Evolutionary conservation across 2,329 filamentous ascomycete genomes (phyloP).

Genomic region (Cercospora janseana): DNA sequence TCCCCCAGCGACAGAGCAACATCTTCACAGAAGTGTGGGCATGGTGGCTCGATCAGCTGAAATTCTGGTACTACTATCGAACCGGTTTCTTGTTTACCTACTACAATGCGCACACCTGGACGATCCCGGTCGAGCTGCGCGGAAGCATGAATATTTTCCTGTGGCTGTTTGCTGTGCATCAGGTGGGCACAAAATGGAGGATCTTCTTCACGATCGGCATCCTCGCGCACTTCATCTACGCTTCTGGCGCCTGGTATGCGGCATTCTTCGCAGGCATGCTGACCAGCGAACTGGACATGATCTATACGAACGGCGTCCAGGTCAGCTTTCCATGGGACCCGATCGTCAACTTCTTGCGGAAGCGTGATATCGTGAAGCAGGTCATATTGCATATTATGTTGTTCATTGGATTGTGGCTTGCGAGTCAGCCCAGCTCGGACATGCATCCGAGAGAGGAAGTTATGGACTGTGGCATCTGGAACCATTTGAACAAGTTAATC

Average conservation of each 20-base stretch:
- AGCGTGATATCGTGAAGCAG: slow-evolving; percentile 15
- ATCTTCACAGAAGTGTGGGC: slow-evolving; percentile 52
- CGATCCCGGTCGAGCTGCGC: slow-evolving; percentile 61
- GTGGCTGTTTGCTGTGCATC: slow-evolving; percentile 52
- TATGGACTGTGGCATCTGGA: slow-evolving; percentile 28
- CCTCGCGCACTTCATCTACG: slow-evolving; percentile 22
- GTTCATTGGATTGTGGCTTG: slow-evolving; percentile 27
- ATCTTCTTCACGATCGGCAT: slow-evolving; percentile 25
- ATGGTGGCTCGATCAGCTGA: slow-evolving; percentile 58
- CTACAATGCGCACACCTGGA: slow-evolving; percentile 49
- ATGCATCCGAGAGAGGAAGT: slow-evolving; percentile 21
- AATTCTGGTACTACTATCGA: slow-evolving; percentile 65
- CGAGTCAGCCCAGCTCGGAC: slow-evolving; percentile 28
- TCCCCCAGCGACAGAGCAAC: slow-evolving; percentile 37
- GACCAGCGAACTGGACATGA: slow-evolving; percentile 59
- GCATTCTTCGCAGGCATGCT: slow-evolving; percentile 62
- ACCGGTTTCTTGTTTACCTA: slow-evolving; percentile 35
- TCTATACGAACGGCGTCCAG: slow-evolving; percentile 40
- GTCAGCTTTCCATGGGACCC: slow-evolving; percentile 25
- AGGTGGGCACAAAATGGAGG: slow-evolving; percentile 20
- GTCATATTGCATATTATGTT: slow-evolving; percentile 24
- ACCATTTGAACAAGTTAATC: slow-evolving; percentile 25
- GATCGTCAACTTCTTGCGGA: slow-evolving; percentile 19
- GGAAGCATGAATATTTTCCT: slow-evolving; percentile 65
- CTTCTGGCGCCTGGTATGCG: slow-evolving; percentile 56